phyloP scores from a whole-genome alignment of 2,329 filamentous ascomycete species.

The Colletotrichum godetiae region DNA sequence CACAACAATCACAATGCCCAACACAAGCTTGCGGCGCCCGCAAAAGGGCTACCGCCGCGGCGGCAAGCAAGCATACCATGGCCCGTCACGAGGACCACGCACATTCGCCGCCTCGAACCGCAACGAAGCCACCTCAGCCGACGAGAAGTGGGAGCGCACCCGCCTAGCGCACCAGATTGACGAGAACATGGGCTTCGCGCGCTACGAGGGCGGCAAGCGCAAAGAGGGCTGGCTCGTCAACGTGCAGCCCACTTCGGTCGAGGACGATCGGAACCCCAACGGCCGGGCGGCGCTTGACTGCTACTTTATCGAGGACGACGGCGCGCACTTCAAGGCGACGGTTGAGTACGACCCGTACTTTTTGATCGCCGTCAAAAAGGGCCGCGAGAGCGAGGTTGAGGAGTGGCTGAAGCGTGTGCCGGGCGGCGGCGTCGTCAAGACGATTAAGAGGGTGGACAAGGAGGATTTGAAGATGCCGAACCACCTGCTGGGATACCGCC shows the following conservation, averaged over 20 bases:
- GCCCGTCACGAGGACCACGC: conserved; percentile 69
- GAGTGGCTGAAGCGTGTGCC: conserved; percentile 89
- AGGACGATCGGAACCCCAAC: conserved; percentile 85
- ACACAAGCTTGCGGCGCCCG: conserved; percentile 68
- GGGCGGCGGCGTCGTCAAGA: conserved; percentile 85
- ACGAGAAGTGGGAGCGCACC: conserved; percentile 91
- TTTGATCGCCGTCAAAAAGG: conserved; percentile 87
- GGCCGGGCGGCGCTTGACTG: conserved; percentile 93
- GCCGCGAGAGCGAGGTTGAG: conserved; percentile 91
- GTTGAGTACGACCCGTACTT: conserved; percentile 98
- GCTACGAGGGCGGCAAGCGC: conserved; percentile 87
- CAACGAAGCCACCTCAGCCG: conserved; percentile 87
- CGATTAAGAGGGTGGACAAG: conserved; percentile 82
- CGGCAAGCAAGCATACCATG: conserved; percentile 77
- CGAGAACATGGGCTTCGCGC: conserved; percentile 92
- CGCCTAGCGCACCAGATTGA: conserved; percentile 89
- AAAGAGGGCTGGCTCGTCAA: conserved; percentile 95
- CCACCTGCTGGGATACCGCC: conserved; percentile 89
- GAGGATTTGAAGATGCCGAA: conserved; percentile 97
- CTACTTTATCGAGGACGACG: conserved; percentile 94
- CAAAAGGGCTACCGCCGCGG: conserved; percentile 76
- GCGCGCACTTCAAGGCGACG: conserved; percentile 93
- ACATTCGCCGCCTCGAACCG: conserved; percentile 84
- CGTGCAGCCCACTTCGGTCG: conserved; percentile 87
- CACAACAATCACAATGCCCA: conserved; percentile 60